phyloP scores from a whole-genome alignment of 2,329 filamentous ascomycete species.

The Pestalotiopsis sp. region DNA sequence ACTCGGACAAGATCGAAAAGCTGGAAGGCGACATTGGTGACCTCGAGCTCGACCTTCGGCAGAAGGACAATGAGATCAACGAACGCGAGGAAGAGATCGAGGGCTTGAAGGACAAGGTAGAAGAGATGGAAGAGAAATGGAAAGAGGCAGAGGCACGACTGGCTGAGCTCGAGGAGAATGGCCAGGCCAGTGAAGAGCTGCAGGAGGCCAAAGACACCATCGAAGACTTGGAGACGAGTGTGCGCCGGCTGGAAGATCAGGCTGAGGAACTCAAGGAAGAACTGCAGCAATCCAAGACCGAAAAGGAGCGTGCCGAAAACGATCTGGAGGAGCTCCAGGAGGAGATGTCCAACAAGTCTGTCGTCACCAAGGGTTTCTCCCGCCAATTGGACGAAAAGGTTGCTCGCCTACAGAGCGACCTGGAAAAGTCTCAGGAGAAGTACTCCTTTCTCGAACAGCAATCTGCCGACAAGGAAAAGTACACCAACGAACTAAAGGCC shows the following conservation, averaged over 20 bases:
- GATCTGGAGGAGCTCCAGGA: slow-evolving; percentile 71
- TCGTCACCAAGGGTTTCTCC: slow-evolving; percentile 73
- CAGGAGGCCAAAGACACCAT: slow-evolving; percentile 61
- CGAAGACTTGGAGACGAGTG: slow-evolving; percentile 57
- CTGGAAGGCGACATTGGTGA: slow-evolving; percentile 76
- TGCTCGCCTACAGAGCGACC: slow-evolving; percentile 66
- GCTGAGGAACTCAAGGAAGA: slow-evolving; percentile 57
- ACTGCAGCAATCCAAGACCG: slow-evolving; percentile 52
- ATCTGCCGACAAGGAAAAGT: slow-evolving; percentile 46
- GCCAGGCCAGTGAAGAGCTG: slow-evolving; percentile 52
- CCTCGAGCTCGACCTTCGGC: slow-evolving; percentile 73
- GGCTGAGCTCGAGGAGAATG: slow-evolving; percentile 60
- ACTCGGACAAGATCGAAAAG: slow-evolving; percentile 63
- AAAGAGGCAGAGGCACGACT: slow-evolving; percentile 56
- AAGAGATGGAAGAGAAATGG: slow-evolving; percentile 58
- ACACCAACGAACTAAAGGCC: slow-evolving; percentile 46
- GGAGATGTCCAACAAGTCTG: slow-evolving; percentile 78
- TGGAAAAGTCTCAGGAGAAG: slow-evolving; percentile 55
- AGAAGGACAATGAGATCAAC: slow-evolving; percentile 74
- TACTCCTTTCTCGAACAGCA: slow-evolving; percentile 56
- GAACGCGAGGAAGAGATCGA: slow-evolving; percentile 60
- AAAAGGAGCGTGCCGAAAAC: slow-evolving; percentile 60
- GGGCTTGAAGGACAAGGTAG: slow-evolving; percentile 49
- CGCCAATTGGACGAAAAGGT: slow-evolving; percentile 76
- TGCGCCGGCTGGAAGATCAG: slow-evolving; percentile 57